These are phyloP conservation scores for Wolfiporia cocos DNA, from an alignment of 1,284 basidiomycete species.

Conservation along the genomic window DNA sequence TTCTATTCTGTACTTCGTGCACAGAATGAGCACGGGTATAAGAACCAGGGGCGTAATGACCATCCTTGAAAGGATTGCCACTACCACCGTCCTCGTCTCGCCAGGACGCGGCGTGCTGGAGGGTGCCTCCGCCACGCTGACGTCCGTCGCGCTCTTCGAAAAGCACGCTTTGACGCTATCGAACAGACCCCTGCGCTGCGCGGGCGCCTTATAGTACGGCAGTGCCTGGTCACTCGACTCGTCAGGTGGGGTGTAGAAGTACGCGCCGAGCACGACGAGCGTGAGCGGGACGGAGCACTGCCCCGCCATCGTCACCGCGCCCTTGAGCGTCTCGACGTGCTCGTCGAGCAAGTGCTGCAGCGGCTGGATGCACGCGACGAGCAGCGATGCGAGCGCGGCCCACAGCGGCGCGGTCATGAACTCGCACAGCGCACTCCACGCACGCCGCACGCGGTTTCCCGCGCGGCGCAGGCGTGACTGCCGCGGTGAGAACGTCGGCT, in stretches of 20 bases:
- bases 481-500: conserved; percentile 26
- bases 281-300: conserved; percentile 87
- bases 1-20: conserved; percentile 58
- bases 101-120: conserved; percentile 41
- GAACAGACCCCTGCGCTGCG: no score
- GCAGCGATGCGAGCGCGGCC: conserved; percentile 72
- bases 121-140: conserved; percentile 39
- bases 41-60: conserved; percentile 77
- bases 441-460: conserved; percentile 24
- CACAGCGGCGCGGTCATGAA: conserved; percentile 90
- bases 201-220: no score
- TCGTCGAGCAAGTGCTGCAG: conserved; percentile 64
- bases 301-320: conserved; percentile 68
- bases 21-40: conserved; percentile 66
- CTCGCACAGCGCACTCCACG: conserved; percentile 45
- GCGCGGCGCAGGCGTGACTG: conserved; percentile 28
- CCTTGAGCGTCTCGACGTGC: conserved; percentile 64
- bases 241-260: conserved; percentile 72
- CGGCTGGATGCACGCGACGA: conserved; percentile 77
- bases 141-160: conserved; percentile 19
- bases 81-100: conserved; percentile 77
- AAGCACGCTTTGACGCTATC: conserved; percentile 15
- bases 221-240: no score
- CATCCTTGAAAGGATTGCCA: conserved; percentile 81
- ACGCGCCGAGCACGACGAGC: conserved; percentile 87